Evolutionary conservation across 768 basidiomycete genomes (phyloP).

Genomic region (Lyophyllum semitale): DNA sequence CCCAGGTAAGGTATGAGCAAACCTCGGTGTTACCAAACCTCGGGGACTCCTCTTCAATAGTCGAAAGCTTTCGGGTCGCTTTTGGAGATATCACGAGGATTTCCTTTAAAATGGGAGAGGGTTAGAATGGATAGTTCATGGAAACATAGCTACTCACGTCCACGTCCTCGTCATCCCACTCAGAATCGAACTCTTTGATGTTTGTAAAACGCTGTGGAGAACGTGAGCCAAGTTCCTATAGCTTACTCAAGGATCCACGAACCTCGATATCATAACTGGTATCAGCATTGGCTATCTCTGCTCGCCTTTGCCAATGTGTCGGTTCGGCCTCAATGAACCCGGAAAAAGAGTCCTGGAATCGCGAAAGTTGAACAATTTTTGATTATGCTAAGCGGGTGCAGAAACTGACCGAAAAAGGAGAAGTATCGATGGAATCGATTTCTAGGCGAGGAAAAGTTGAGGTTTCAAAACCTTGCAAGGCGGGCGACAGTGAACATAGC

Average conservation of each 20-base stretch:
- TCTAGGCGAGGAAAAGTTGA: conserved; percentile 13
- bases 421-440: conserved; percentile 12
- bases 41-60: conserved; percentile 31
- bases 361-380: not conserved
- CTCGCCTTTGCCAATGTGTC: not conserved
- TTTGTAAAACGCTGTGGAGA: conserved; percentile 39
- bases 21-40: conserved; percentile 23
- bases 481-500: conserved; percentile 10
- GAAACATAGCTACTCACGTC: conserved; percentile 39
- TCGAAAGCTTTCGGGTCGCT: conserved; percentile 26
- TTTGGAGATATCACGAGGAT: conserved; percentile 49
- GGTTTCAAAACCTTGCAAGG: not conserved
- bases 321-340: conserved; percentile 13
- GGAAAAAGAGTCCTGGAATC: conserved; percentile 12
- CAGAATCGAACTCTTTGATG: conserved; percentile 40
- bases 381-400: not conserved
- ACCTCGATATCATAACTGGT: conserved; percentile 48
- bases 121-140: not conserved
- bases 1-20: not conserved
- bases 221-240: not conserved
- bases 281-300: conserved; percentile 15
- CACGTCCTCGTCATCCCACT: conserved; percentile 51
- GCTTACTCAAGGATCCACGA: conserved; percentile 3
- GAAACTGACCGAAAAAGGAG: conserved; percentile 13
- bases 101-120: conserved; percentile 41